Conservation (phyloP, 73 alveolate genomes). For the Paramecium sonneborni region DNA sequence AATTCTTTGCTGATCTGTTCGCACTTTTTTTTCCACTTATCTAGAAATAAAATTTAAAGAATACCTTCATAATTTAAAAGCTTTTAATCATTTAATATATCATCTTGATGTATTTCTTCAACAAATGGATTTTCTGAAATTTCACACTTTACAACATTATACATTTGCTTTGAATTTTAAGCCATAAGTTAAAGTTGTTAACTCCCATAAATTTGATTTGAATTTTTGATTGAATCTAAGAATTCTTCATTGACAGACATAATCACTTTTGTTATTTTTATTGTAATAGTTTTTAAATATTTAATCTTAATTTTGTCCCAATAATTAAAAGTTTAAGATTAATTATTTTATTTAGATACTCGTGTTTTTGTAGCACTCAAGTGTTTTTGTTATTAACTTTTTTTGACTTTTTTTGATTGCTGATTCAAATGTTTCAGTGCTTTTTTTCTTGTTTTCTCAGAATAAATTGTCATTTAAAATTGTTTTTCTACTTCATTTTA, state of each 20-base stretch:
- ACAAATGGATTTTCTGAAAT: background rate
- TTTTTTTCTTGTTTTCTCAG: background rate
- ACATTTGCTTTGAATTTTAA: background rate
- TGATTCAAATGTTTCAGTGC: background rate
- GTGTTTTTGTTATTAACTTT: background rate
- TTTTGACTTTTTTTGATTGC: background rate
- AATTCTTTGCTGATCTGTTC: too few relatives aligned
- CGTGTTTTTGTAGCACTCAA: background rate
- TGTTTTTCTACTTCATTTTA: background rate
- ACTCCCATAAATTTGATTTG: background rate
- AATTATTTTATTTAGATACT: background rate
- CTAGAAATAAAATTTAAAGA: background rate
- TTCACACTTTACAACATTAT: background rate
- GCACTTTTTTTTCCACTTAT: background rate
- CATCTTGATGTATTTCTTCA: background rate
- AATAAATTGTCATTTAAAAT: background rate
- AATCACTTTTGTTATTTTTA: background rate
- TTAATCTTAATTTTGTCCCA: background rate
- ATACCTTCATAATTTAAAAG: background rate
- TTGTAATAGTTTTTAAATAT: background rate
- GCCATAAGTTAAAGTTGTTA: background rate
- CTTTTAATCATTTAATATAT: background rate
- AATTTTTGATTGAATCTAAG: background rate
- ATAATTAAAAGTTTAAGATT: background rate
- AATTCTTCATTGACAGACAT: background rate